phyloP scores from a whole-genome alignment of 257 asterid genomes.

The Nicotiana undulata region DNA sequence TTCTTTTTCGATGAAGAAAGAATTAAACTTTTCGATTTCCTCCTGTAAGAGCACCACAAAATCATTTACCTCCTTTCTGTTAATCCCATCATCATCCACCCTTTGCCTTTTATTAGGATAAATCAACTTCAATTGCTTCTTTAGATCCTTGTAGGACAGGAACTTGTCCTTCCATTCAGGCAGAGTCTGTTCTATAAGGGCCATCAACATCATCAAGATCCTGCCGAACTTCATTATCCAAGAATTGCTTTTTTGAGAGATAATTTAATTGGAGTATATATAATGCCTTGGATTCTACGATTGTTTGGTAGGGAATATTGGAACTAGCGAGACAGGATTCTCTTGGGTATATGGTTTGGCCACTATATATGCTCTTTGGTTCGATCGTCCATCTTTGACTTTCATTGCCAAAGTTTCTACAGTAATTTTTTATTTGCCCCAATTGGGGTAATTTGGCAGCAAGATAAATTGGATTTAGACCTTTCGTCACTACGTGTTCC shows the following conservation, averaged over 20 bases:
- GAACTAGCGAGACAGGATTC: too few species aligned
- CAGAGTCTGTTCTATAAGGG: slow-evolving; percentile 19
- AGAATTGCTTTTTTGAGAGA: not conserved
- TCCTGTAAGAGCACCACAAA: slow-evolving; percentile 30
- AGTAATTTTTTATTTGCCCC: too few species aligned
- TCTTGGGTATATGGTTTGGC: too few species aligned
- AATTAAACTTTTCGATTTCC: slow-evolving; percentile 32
- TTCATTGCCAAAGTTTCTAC: too few species aligned
- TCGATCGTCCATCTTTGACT: too few species aligned
- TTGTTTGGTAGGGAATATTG: too few species aligned
- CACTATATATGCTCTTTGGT: too few species aligned
- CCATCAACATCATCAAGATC: slow-evolving; percentile 11
- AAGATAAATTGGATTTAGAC: too few species aligned
- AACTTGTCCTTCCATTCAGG: slow-evolving; percentile 33
- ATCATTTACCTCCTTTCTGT: slow-evolving; percentile 17
- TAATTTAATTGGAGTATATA: too few species aligned
- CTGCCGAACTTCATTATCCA: slow-evolving; percentile 23
- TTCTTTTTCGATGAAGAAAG: slow-evolving; percentile 27
- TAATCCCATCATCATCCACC: not conserved
- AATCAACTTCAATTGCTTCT: slow-evolving; percentile 25
- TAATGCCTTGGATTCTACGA: too few species aligned
- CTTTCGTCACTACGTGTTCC: too few species aligned
- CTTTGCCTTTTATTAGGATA: slow-evolving; percentile 19
- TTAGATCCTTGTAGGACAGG: slow-evolving; percentile 27
- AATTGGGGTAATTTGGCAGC: too few species aligned